phyloP scores from a whole-genome alignment of 805 yeast species.

The Saccharomycopsis fodiens region DNA sequence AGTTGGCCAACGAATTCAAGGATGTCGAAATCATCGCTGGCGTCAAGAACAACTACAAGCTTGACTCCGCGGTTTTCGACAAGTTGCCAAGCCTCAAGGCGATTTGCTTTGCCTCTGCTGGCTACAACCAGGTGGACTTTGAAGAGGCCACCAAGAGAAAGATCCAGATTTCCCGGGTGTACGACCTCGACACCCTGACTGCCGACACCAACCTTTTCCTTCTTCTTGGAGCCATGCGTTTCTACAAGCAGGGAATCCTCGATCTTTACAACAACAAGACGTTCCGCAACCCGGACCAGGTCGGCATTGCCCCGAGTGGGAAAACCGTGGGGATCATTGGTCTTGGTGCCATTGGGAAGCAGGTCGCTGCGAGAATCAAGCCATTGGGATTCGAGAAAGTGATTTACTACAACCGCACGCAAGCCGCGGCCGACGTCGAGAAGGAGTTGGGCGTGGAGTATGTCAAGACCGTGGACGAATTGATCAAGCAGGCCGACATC shows the following conservation, averaged over 20 bases:
- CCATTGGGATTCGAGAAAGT: constrained; percentile 38
- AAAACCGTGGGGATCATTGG: constrained; percentile 41
- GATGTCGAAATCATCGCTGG: constrained; percentile 16
- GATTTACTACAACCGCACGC: constrained; percentile 34
- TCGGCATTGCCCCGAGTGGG: constrained; percentile 35
- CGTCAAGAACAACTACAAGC: constrained; percentile 16
- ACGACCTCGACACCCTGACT: constrained; percentile 44
- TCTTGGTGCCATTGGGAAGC: constrained; percentile 39
- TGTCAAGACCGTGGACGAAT: constrained; percentile 24
- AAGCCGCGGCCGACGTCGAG: constrained; percentile 28
- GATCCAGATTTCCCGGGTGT: constrained; percentile 46
- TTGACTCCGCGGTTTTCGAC: constrained; percentile 15
- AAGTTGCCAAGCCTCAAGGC: constrained; percentile 17
- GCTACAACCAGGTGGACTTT: constrained; percentile 47
- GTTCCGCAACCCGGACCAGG: constrained; percentile 39
- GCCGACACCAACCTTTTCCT: constrained; percentile 50
- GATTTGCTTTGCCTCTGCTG: constrained; percentile 34
- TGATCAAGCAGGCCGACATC: constrained; percentile 27
- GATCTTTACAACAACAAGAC: constrained; percentile 26
- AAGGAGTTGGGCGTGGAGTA: constrained; percentile 29
- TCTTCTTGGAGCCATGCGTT: constrained; percentile 44
- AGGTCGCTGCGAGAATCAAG: constrained; percentile 35
- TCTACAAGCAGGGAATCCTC: constrained; percentile 36
- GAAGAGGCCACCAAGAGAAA: constrained; percentile 32
- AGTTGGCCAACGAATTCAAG: constrained; percentile 1